A percentile compares a stretch with the other conserved stretches of the same genome.
These are phyloP conservation scores for Cyclotella sp. DNA, from an alignment of 108 stramenopile genomes.

Conservation along the genomic window DNA sequence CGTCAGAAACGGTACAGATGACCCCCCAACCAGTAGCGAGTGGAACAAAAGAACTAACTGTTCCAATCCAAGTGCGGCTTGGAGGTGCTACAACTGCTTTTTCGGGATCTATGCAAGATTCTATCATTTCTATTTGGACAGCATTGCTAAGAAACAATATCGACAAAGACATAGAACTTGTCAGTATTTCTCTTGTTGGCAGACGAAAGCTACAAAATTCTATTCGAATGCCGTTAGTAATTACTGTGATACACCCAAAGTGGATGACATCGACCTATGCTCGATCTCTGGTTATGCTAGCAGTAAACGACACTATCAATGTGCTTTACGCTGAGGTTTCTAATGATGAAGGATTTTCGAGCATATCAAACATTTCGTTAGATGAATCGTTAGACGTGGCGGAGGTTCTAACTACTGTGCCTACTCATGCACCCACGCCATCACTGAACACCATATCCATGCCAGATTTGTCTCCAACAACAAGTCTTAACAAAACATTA, in stretches of 20 bases:
- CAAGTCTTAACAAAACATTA: neutral
- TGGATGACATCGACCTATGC: constrained; percentile 18
- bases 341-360: neutral
- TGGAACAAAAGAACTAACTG: neutral
- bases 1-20: neutral
- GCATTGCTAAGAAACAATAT: neutral
- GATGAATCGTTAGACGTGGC: too few relatives aligned
- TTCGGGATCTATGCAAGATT: neutral
- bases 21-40: neutral
- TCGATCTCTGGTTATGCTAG: neutral
- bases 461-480: neutral
- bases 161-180: neutral
- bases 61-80: neutral
- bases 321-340: neutral
- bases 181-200: neutral
- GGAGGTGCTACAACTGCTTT: neutral
- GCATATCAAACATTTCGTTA: neutral
- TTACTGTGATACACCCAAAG: neutral
- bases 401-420: neutral
- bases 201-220: neutral
- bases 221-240: neutral
- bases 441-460: neutral
- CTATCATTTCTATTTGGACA: neutral
- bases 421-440: neutral
- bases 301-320: neutral